These are phyloP conservation scores for Clonostachys solani DNA, from an alignment of 2,329 filamentous ascomycete species.

Conservation along the genomic window DNA sequence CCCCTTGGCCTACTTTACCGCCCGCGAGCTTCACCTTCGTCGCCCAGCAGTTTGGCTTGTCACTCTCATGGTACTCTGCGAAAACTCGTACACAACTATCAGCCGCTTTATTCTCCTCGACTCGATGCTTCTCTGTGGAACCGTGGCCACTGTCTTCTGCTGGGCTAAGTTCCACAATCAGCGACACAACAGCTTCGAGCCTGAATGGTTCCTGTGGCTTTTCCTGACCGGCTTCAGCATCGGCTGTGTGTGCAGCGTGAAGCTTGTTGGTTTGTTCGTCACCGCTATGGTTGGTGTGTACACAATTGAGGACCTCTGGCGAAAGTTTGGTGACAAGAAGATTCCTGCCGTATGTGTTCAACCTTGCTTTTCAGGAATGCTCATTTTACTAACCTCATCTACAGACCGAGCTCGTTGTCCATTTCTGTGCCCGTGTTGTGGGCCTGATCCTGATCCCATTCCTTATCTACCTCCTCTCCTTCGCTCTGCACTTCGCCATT, in stretches of 20 bases:
- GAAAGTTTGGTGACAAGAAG: slow-evolving; percentile 91
- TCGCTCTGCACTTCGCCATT: slow-evolving; percentile 91
- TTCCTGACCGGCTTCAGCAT: slow-evolving; percentile 92
- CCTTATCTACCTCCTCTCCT: slow-evolving; percentile 91
- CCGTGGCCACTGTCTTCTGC: slow-evolving; percentile 95
- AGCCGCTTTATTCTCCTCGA: slow-evolving; percentile 97
- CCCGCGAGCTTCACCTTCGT: slow-evolving; percentile 82
- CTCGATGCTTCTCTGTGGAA: slow-evolving; percentile 98
- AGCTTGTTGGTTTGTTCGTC: slow-evolving; percentile 95
- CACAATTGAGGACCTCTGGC: slow-evolving; percentile 95
- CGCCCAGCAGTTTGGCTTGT: slow-evolving; percentile 90
- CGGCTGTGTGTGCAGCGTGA: slow-evolving; percentile 96
- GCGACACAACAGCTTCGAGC: slow-evolving; percentile 79
- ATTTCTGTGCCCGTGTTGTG: slow-evolving; percentile 74
- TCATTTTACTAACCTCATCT: slow-evolving; percentile 50
- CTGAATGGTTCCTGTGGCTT: slow-evolving; percentile 93
- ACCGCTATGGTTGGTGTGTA: slow-evolving; percentile 94
- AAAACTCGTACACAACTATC: slow-evolving; percentile 99
- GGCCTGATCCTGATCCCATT: slow-evolving; percentile 87
- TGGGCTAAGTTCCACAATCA: slow-evolving; percentile 96
- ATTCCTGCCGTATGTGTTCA: slow-evolving; percentile 66
- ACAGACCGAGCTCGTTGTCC: slow-evolving; percentile 39
- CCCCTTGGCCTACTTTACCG: slow-evolving; percentile 92
- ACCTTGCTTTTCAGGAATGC: not conserved
- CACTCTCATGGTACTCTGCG: slow-evolving; percentile 94